Evolutionary conservation across 1,139 yeast genomes (phyloP), one percentile per base, ranked within the genome.

Genomic region (Chernovozyma sophiae-reginae): DNA sequence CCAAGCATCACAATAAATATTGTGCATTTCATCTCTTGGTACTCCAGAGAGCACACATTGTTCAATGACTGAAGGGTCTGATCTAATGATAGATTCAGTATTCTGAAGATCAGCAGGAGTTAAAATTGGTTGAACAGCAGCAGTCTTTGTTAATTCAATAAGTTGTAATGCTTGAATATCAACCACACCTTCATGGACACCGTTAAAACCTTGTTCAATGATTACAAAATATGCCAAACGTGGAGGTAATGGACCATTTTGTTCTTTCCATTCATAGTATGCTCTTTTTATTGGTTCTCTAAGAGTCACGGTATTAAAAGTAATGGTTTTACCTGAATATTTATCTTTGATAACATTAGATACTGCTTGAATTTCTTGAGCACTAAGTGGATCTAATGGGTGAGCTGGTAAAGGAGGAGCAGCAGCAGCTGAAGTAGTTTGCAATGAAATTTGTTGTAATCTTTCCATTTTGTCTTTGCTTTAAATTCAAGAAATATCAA

Each of bases 1-100:
- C 96, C 83, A 84, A 49, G 82, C 90, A 54, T 84, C 94, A 66
- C 92, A 83, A 68, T 81, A 83, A 39, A 81, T 74, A 51, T 79
- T 75, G 59, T 76, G 68, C 86, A 84, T 83, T 32, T 81, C 82
- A 35, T 60, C 60, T 30, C 70, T 73, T 39, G 86, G 81, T 46
- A 82, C 60, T 37, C 92, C 92, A 31, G 83, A 75, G 42, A 81
- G 55, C 36, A 67, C 76, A 68, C 90, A 81, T 63, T 84, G 90
- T 58, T 76, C 79, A 48, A 81, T 79, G 44, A 84, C 92, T 29
- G 62, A 65, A 25, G 89, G 85, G 55, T 83, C 87, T 6, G 53
- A 61, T 61, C 92, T 74, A 46, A 83, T 73, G 45, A 81, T 72
- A 3, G 62, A 75, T 62, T 84, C 92, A 39, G 86, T 79, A 32